Percentiles rank a stretch among this genome's conserved stretches.
These are phyloP conservation scores for Kwoniella dendrophila DNA, from an alignment of 768 basidiomycete species.

Conservation along the genomic window DNA sequence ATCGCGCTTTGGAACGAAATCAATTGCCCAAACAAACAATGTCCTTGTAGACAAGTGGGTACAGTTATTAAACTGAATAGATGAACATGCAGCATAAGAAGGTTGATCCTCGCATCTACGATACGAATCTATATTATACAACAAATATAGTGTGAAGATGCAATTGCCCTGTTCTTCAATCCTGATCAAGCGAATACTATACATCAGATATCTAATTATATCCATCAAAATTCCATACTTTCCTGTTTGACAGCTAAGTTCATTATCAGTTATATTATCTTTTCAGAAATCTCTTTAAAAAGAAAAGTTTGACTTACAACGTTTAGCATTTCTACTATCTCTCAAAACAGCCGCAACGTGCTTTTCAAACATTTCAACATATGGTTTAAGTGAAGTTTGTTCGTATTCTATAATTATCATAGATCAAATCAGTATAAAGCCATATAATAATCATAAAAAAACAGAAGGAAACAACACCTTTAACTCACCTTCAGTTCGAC, in stretches of 20 bases:
- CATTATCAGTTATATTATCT: not conserved
- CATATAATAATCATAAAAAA: not conserved
- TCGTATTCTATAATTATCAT: constrained; percentile 67
- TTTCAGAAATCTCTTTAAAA: not conserved
- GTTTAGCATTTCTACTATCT: constrained; percentile 50
- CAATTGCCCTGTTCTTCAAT: no score
- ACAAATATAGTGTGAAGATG: no score
- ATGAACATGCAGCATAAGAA: no score
- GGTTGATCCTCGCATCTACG: no score
- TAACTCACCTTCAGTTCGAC: constrained; percentile 38
- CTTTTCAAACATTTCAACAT: constrained; percentile 83
- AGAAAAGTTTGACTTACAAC: constrained; percentile 48
- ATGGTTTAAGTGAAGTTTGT: constrained; percentile 81
- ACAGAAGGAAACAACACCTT: not conserved
- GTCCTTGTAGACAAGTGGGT: no score
- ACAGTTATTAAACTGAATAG: no score
- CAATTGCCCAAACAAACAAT: no score
- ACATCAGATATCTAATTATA: no score
- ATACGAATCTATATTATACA: no score
- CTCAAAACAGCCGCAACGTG: constrained; percentile 61
- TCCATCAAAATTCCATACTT: constrained; percentile 37
- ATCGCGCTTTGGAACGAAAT: no score
- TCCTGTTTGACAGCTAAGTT: constrained; percentile 32
- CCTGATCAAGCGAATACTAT: no score
- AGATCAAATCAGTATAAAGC: not conserved